phyloP scores from a whole-genome alignment of 2,329 filamentous ascomycete genomes.

The Trematosphaeria pertusa region DNA sequence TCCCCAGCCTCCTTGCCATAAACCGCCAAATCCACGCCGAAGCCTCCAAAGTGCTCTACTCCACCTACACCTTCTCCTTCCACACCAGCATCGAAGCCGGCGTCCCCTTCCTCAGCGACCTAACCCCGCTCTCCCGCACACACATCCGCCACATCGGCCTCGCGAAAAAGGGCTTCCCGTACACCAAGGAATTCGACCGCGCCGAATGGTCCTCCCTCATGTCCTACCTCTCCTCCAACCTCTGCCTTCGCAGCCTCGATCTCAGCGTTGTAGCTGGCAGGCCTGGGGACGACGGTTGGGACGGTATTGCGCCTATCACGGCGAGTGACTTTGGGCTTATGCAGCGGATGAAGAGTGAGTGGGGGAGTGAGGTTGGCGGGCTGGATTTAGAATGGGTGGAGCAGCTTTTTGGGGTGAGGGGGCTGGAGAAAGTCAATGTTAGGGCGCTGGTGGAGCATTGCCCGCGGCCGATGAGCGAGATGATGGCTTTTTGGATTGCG shows the following conservation, averaged over 20 bases:
- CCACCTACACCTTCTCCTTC: conserved; percentile 65
- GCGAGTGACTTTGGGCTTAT: conserved; percentile 32
- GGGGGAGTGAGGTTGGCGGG: conserved; percentile 29
- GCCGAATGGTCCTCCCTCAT: conserved; percentile 64
- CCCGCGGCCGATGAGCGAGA: conserved; percentile 59
- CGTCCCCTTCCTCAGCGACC: conserved; percentile 65
- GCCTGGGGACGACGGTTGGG: conserved; percentile 56
- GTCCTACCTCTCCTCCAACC: conserved; percentile 40
- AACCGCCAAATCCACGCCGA: conserved; percentile 59
- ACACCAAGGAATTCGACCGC: conserved; percentile 62
- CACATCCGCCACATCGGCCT: conserved; percentile 60
- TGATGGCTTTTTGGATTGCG: conserved; percentile 65
- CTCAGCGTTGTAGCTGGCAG: conserved; percentile 64
- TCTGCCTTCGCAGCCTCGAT: conserved; percentile 31
- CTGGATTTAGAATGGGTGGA: conserved; percentile 63
- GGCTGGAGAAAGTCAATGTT: conserved; percentile 60
- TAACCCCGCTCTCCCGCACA: conserved; percentile 57
- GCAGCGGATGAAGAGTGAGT: conserved; percentile 34
- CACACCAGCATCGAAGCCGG: conserved; percentile 66
- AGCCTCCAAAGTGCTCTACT: conserved; percentile 64
- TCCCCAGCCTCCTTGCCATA: conserved; percentile 35
- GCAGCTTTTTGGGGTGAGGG: conserved; percentile 60
- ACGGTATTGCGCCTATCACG: conserved; percentile 47
- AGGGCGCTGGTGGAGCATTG: conserved; percentile 62
- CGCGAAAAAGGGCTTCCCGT: conserved; percentile 62